Conservation (phyloP, 2,329 filamentous ascomycete species). For the Talaromyces piceae region DNA sequence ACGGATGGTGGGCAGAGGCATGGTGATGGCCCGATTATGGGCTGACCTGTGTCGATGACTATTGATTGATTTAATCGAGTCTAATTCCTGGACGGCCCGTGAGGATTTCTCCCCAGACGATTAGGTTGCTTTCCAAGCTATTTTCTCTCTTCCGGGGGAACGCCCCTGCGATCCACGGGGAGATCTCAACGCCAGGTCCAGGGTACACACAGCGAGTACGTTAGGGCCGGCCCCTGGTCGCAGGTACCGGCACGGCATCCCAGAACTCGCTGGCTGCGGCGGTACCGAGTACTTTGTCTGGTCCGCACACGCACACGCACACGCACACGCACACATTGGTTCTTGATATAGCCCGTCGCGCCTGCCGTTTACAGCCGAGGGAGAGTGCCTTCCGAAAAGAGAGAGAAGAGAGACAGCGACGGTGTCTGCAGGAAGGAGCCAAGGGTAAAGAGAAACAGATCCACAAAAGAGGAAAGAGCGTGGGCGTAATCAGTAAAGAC, state of each 20-base stretch:
- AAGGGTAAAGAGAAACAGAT: too few relatives aligned
- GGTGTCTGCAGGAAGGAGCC: too few relatives aligned
- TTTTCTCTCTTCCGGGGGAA: too few relatives aligned
- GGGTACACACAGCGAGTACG: too few relatives aligned
- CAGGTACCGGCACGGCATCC: background rate
- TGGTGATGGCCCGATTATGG: background rate
- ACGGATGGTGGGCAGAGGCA: background rate
- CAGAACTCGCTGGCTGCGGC: background rate
- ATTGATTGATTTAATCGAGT: too few relatives aligned
- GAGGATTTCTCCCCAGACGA: background rate
- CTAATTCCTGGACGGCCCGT: background rate
- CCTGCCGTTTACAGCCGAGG: background rate
- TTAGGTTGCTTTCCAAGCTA: background rate
- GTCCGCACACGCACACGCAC: background rate
- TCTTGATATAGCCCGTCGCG: background rate
- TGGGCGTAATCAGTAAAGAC: too few relatives aligned
- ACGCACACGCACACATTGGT: background rate
- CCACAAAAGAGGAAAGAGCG: too few relatives aligned
- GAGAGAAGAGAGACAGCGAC: too few relatives aligned
- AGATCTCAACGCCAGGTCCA: too few relatives aligned
- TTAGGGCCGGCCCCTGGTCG: too few relatives aligned
- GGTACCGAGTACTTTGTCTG: background rate
- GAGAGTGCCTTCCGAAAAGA: too few relatives aligned
- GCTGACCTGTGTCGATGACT: background rate
- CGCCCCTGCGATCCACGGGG: background rate